Percentiles rank a stretch among this genome's conserved stretches.
phyloP scores from a whole-genome alignment of 345 rosid genomes.

The Combretum micranthum region DNA sequence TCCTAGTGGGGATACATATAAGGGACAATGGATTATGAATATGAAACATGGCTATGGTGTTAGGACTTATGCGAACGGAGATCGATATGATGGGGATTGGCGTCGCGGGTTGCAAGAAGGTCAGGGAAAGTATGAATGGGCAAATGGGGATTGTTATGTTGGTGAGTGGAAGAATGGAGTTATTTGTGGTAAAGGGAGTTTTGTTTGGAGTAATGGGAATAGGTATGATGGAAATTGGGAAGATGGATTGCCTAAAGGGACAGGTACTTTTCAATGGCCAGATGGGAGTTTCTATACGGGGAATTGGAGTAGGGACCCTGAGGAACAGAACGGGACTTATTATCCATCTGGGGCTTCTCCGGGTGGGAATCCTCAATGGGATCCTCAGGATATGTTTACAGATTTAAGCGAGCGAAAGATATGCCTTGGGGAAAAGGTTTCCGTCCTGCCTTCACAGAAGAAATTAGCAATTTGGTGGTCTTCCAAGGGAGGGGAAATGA shows the following conservation, averaged over 20 bases:
- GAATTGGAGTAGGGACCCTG: constrained; percentile 73
- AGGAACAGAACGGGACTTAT: constrained; percentile 71
- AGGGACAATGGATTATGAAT: constrained; percentile 88
- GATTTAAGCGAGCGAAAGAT: constrained; percentile 30
- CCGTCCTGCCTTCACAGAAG: constrained; percentile 81
- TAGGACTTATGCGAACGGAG: constrained; percentile 59
- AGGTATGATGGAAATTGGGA: constrained; percentile 77
- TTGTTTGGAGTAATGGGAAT: constrained; percentile 62
- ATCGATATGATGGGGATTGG: constrained; percentile 88
- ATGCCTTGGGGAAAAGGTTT: constrained; percentile 58
- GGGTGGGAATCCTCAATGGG: constrained; percentile 46
- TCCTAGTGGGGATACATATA: constrained; percentile 53
- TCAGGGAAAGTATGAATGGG: constrained; percentile 72
- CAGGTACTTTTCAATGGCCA: constrained; percentile 63
- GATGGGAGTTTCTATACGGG: constrained; percentile 84
- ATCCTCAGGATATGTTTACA: constrained; percentile 50
- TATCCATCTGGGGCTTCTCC: constrained; percentile 42
- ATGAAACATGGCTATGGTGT: constrained; percentile 77
- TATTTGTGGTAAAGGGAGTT: constrained; percentile 58
- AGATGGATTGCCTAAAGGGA: constrained; percentile 73
- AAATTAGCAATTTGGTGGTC: constrained; percentile 72
- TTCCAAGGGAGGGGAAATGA: constrained; percentile 40
- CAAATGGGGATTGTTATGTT: constrained; percentile 38
- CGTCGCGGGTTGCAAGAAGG: constrained; percentile 74
- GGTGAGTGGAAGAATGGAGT: constrained; percentile 82